phyloP scores from a whole-genome alignment of 2,329 filamentous ascomycete genomes.

The Pezicula carpinea region DNA sequence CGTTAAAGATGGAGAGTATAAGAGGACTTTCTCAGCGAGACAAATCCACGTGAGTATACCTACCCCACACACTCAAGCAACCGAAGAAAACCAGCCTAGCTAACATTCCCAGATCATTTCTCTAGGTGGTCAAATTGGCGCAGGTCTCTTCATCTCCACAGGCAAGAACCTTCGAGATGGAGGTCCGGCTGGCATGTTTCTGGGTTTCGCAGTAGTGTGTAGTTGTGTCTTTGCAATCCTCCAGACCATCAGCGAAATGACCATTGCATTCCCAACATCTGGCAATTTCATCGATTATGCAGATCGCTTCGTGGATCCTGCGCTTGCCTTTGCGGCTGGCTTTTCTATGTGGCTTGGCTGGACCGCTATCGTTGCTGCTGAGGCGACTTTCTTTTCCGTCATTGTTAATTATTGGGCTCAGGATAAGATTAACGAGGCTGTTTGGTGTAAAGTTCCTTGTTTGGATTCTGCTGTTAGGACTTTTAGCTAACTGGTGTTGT shows the following conservation, averaged over 20 bases:
- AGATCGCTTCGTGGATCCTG: slow-evolving; percentile 12
- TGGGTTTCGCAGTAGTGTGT: slow-evolving; percentile 39
- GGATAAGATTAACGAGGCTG: slow-evolving; percentile 12
- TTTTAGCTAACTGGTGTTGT: too few relatives aligned
- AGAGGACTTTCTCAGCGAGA: too few relatives aligned
- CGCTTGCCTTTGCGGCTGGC: slow-evolving; percentile 23
- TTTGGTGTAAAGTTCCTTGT: slow-evolving; percentile 6
- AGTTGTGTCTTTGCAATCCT: slow-evolving; percentile 44
- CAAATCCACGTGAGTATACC: too few relatives aligned
- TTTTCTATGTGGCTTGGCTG: slow-evolving; percentile 30
- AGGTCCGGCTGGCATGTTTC: slow-evolving; percentile 35
- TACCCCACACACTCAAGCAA: neutral
- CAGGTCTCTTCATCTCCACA: slow-evolving; percentile 40
- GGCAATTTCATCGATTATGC: slow-evolving; percentile 25
- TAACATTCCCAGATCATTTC: slow-evolving; percentile 14
- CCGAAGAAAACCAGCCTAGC: neutral
- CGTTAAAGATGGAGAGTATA: too few relatives aligned
- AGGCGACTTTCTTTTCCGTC: slow-evolving; percentile 22
- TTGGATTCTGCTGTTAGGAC: neutral
- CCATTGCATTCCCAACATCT: slow-evolving; percentile 32
- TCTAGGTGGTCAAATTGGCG: slow-evolving; percentile 37
- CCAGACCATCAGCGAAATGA: slow-evolving; percentile 34
- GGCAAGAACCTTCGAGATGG: slow-evolving; percentile 38
- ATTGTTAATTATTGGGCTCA: slow-evolving; percentile 20
- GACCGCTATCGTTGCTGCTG: slow-evolving; percentile 22